Evolutionary conservation across 1,139 yeast species (phyloP).

Genomic region (Candida buenavistaensis): DNA sequence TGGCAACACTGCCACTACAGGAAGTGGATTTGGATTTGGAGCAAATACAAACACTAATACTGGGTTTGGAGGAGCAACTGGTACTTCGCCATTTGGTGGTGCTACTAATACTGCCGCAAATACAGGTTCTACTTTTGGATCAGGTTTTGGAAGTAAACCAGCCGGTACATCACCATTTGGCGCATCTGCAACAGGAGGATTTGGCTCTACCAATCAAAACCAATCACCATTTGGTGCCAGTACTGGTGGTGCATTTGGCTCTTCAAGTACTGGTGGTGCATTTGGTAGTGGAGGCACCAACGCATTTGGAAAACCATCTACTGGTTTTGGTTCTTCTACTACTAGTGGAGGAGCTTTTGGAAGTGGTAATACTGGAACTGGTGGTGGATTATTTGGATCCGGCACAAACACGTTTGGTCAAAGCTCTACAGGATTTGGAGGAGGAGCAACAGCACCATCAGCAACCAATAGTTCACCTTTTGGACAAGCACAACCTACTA

Average conservation of each 20-base stretch:
- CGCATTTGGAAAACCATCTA: conserved; percentile 20
- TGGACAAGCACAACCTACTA: background rate
- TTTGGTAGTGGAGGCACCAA: conserved; percentile 16
- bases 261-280: conserved; percentile 11
- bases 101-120: conserved; percentile 17
- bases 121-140: conserved; percentile 18
- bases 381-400: conserved; percentile 15
- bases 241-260: conserved; percentile 23
- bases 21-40: conserved; percentile 37
- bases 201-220: conserved; percentile 13
- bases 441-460: too few relatives aligned
- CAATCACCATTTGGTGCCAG: conserved; percentile 14
- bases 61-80: conserved; percentile 15
- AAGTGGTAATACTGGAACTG: conserved; percentile 8
- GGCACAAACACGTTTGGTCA: conserved; percentile 20
- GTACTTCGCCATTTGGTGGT: conserved; percentile 21
- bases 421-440: conserved; percentile 22
- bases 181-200: conserved; percentile 11
- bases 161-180: conserved; percentile 18
- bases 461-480: conserved; percentile 19
- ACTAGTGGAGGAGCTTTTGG: conserved; percentile 13
- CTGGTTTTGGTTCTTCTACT: conserved; percentile 10
- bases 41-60: conserved; percentile 13
- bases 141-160: conserved; percentile 14
- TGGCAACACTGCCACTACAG: conserved; percentile 30